Evolutionary conservation across 2,329 filamentous ascomycete species (phyloP), one percentile per base, ranked within the genome.

Genomic region (Colletotrichum sp.): DNA sequence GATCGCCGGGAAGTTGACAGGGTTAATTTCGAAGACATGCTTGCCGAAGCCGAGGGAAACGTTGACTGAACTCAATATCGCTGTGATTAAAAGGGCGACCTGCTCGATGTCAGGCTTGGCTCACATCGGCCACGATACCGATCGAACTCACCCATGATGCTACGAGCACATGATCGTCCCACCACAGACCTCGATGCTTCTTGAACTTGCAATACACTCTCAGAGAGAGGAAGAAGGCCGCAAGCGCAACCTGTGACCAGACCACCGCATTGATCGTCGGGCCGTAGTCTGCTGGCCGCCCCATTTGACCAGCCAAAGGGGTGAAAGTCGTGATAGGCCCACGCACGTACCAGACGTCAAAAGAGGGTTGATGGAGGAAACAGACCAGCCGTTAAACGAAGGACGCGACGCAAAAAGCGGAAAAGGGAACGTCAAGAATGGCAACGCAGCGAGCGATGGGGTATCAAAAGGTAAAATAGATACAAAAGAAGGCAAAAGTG

Each of bases 131-230:
- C 0, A 28, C 16, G 15, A 27, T 1, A 19, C 8, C 25, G 6
- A 19, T 36, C 68, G n/a, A 57, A 72, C 77, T 19, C 77, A 82
- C 80, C 76, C 77, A 82, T 22, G 81, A 74, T 32, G 78, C 69
- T 32, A 82, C 69, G 11, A 82, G 71, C 5, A 82, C 69, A 19
- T 79, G 79, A 67, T 82, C 81, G 39, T 81, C 81, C 80, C 80
- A 82, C 80, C 80, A 82, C 9, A 81, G 67, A 1, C 79, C 77
- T 5, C 78, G 74, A 19, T 77, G 77, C 60, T 78, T 79, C 30
- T 72, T 68, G 28, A 76, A 78, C 71, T 81, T 81, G 76, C 79
- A 80, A 36, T 80, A 81, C 8, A 80, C 28, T 5, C 80, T 74
- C 7, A 81, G 68, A 16, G 60, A 71, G 6, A 81, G 68, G 70